A percentile compares a stretch with the other conserved stretches of the same genome.
phyloP scores from a whole-genome alignment of 192 early-diverging fungal species.

The Backusella tarrabulga region DNA sequence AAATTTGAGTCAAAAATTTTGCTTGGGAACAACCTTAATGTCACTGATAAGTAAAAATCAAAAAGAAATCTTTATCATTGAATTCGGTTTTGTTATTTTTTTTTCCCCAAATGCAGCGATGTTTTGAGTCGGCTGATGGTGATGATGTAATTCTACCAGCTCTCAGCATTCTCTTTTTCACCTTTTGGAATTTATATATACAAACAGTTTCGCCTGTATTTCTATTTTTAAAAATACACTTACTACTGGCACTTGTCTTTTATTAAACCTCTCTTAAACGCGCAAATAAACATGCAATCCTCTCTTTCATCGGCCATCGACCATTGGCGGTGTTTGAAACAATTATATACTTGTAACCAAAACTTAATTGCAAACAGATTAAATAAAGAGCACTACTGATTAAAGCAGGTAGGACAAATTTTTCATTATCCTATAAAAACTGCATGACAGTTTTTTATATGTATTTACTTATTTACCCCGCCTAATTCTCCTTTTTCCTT shows the following conservation, averaged over 20 bases:
- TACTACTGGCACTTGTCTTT: too few species aligned
- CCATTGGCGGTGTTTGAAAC: background rate
- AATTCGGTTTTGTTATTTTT: background rate
- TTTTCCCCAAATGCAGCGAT: background rate
- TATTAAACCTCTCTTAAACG: background rate
- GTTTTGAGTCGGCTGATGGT: background rate
- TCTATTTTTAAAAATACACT: background rate
- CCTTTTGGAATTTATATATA: background rate
- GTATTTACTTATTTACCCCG: background rate
- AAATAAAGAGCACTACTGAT: background rate
- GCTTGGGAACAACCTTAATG: too few species aligned
- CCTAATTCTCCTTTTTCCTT: background rate
- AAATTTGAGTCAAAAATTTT: too few species aligned
- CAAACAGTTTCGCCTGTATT: background rate
- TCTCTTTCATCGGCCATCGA: background rate
- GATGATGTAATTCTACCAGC: background rate
- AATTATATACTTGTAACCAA: background rate
- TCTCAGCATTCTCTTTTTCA: background rate
- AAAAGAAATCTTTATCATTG: background rate
- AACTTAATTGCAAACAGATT: background rate
- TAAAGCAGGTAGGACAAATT: background rate
- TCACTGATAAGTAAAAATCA: too few species aligned
- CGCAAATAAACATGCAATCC: background rate
- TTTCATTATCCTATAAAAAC: constrained; percentile 10
- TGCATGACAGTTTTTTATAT: background rate